These are phyloP conservation scores for Solanum pinnatisectum DNA, from an alignment of 257 asterid genomes.

Conservation along the genomic window DNA sequence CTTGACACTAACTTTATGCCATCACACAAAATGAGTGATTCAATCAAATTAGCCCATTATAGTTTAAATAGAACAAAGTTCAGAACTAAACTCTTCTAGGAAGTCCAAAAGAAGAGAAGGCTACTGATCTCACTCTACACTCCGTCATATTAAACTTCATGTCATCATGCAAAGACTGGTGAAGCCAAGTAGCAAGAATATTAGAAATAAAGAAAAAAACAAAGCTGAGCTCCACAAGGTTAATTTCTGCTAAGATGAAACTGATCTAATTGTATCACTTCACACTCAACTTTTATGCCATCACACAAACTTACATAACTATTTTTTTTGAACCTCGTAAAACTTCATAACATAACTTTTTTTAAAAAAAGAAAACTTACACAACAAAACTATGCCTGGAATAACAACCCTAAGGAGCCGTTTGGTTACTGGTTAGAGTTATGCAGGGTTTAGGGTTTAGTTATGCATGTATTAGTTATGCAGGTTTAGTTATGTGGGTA, in stretches of 20 bases:
- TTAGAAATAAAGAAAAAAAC: not conserved
- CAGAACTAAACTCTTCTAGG: not conserved
- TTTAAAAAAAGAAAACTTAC: not conserved
- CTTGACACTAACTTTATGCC: not conserved
- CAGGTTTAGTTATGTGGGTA: no score
- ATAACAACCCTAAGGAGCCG: not conserved
- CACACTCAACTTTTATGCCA: not conserved
- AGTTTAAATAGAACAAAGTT: not conserved
- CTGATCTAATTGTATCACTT: not conserved
- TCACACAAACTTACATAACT: not conserved
- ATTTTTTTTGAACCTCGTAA: not conserved
- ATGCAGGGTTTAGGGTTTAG: no score
- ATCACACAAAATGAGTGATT: not conserved
- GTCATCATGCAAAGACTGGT: not conserved
- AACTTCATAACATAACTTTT: not conserved
- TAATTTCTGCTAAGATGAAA: not conserved
- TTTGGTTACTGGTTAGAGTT: no score
- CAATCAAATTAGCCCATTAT: not conserved
- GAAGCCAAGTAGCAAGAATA: not conserved
- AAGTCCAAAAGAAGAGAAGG: not conserved
- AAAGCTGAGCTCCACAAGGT: not conserved
- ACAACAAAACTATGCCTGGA: not conserved
- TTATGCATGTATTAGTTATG: no score
- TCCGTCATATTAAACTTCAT: not conserved
- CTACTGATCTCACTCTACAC: not conserved